Conservation (phyloP, 257 asterid genomes). For the Lantana camara region DNA sequence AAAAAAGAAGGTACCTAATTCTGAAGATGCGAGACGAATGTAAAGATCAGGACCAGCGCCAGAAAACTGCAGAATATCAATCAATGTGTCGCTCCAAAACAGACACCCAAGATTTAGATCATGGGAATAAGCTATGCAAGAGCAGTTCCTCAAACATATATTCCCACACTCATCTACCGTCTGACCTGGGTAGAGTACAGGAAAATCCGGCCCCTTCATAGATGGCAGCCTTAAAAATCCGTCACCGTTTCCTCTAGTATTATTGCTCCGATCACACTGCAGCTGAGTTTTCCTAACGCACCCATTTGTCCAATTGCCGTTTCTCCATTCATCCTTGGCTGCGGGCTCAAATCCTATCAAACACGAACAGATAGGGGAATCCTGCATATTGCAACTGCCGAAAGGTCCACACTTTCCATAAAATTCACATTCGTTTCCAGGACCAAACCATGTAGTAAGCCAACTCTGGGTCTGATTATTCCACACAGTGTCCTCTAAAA, state of each 20-base stretch:
- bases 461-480: constrained; percentile 3
- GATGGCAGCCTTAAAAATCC: constrained; percentile 27
- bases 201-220: constrained; percentile 31
- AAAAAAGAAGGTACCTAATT: constrained; percentile 54
- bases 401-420: constrained; percentile 46
- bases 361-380: constrained; percentile 32
- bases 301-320: constrained; percentile 4
- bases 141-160: constrained; percentile 47
- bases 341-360: neutral
- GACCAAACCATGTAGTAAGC: neutral
- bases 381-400: constrained; percentile 35
- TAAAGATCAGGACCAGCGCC: constrained; percentile 45
- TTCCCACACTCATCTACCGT: constrained; percentile 28
- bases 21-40: constrained; percentile 50
- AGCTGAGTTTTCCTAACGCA: neutral
- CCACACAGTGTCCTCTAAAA: constrained; percentile 25
- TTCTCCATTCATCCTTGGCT: neutral
- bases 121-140: constrained; percentile 57
- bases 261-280: neutral
- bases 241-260: constrained; percentile 18
- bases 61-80: constrained; percentile 48
- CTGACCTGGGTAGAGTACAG: neutral
- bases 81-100: constrained; percentile 46
- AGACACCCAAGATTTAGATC: constrained; percentile 48
- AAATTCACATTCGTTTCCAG: constrained; percentile 28